Percentiles rank a stretch among this genome's conserved stretches.
These are phyloP conservation scores for Kluyveromyces sp. DNA, from an alignment of 1,139 yeast species.

Conservation along the genomic window DNA sequence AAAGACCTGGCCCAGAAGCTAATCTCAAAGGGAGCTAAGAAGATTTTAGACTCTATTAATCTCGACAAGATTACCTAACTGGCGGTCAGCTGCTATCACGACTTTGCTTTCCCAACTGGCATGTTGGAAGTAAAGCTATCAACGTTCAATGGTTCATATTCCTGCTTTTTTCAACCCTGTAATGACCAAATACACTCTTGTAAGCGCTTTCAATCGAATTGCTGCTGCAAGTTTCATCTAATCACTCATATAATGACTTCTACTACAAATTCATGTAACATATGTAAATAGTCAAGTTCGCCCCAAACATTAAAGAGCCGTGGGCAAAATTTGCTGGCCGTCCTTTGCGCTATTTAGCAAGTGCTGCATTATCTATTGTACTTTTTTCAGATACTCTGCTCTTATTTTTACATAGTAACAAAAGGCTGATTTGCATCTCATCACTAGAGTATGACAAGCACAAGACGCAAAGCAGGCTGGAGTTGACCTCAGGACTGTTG, in stretches of 20 bases:
- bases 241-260: neutral
- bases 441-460: no score
- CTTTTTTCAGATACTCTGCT: no score
- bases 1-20: conserved; percentile 59
- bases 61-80: conserved; percentile 30
- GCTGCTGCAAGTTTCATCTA: neutral
- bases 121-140: neutral
- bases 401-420: no score
- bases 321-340: no score
- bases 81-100: no score
- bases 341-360: no score
- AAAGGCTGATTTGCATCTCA: no score
- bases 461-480: no score
- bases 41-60: conserved; percentile 73
- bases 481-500: no score
- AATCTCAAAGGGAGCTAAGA: conserved; percentile 72
- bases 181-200: neutral
- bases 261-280: neutral
- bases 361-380: no score
- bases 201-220: neutral
- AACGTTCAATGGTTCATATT: neutral
- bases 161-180: neutral
- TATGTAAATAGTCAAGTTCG: neutral
- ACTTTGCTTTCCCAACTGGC: neutral
- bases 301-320: neutral